Evolutionary conservation across 225 moss, liverwort and hornwort genomes (phyloP).

Genomic region (Polytrichum commune): DNA sequence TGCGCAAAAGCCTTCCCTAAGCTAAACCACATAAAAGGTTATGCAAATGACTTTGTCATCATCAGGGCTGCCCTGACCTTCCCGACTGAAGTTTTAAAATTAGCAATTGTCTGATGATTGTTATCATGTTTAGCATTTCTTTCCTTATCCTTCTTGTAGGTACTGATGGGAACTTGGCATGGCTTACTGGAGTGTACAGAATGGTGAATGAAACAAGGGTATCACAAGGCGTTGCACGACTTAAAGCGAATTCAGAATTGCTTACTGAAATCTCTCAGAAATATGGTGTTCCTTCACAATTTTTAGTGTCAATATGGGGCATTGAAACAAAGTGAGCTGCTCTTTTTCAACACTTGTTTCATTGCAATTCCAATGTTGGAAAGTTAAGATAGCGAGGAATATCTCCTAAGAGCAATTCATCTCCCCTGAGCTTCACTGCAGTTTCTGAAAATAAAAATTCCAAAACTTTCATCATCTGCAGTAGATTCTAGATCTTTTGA

Average conservation of each 20-base stretch:
- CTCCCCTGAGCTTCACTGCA: neutral
- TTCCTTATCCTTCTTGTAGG: constrained; percentile 4
- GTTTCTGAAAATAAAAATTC: neutral
- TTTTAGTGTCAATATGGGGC: constrained; percentile 72
- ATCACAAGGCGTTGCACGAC: constrained; percentile 37
- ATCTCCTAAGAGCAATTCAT: neutral
- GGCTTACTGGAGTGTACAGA: constrained; percentile 18
- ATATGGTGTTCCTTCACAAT: constrained; percentile 61
- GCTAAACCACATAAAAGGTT: too few relatives aligned
- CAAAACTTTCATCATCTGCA: neutral
- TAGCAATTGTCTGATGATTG: too few relatives aligned
- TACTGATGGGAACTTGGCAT: constrained; percentile 8
- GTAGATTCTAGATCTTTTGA: neutral
- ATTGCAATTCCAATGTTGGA: too few relatives aligned
- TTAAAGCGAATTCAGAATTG: constrained; percentile 47
- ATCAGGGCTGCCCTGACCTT: too few relatives aligned
- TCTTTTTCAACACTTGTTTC: neutral
- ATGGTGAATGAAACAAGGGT: constrained; percentile 62
- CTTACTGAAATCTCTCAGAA: constrained; percentile 57
- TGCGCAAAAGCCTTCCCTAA: too few relatives aligned
- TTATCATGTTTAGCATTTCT: neutral
- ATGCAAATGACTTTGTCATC: too few relatives aligned
- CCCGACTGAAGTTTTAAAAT: too few relatives aligned
- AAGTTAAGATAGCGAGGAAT: too few relatives aligned
- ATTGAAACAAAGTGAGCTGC: constrained; percentile 66